Evolutionary conservation across 768 basidiomycete species (phyloP), one percentile per base, ranked within the genome.

Genomic region (Pleurotus pulmonarius): DNA sequence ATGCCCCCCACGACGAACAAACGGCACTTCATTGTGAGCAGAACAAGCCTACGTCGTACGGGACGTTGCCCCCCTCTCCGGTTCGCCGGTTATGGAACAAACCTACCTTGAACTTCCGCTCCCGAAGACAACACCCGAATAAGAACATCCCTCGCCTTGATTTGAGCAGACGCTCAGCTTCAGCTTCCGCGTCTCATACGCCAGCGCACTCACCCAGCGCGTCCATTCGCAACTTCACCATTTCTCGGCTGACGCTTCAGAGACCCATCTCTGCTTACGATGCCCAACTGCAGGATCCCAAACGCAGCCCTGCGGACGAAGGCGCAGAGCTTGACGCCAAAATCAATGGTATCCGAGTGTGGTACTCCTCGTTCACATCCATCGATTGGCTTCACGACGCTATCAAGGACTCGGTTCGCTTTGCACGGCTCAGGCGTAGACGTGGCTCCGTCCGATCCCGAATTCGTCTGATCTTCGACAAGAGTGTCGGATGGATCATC

Each of bases 331-430:
- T 78, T 15, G 87, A 85, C 56, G 77, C 83, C 29, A 85, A 83
- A 64, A 83, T 85, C 48, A 96, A 96, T 62, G 94, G 94, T 37
- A 86, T 92, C 56, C 87, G 92, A 24, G 91, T 94, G 34, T 91
- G 88, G 92, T 94, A 93, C 69, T 86, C 88, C 9, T 91, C 90
- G 2, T 96, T 87, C 73, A 86, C 91, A 0, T 93, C 90, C 16
- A 88, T 96, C 56, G 94, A 98, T 70, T 98, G 95, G 96, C 76
- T 98, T 54, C 96, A 98, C 64, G 96, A 98, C 73, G 83, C 92
- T 40, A 92, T 98, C 75, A 95, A 97, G 70, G 93, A 96, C 66
- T 92, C 93, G 0, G 82, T 83, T 6, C 88, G 94, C 25, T 87
- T 89, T 60, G 82, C 87, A 34, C 80, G 83, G 49, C 76, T 96